Percentiles rank a stretch among this genome's conserved stretches.
Conservation (phyloP, 495 filamentous ascomycete species). For the Evernia prunastri region DNA sequence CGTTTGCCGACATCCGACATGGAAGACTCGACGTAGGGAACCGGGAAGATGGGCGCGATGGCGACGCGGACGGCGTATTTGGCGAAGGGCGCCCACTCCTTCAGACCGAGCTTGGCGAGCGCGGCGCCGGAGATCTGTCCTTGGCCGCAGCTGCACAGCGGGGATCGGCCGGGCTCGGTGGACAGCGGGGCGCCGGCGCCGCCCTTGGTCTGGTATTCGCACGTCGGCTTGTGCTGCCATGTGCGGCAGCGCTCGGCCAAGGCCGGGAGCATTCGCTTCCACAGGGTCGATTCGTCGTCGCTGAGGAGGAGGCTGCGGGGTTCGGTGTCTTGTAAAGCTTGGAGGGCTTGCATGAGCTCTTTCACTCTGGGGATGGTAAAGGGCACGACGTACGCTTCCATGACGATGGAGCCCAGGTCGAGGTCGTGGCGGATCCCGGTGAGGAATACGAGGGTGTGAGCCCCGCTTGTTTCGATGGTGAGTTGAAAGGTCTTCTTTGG, state of each 20-base stretch:
- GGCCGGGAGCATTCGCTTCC: slow-evolving; percentile 44
- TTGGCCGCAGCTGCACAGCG: slow-evolving; percentile 34
- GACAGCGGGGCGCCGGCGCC: slow-evolving; percentile 35
- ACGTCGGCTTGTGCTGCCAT: slow-evolving; percentile 43
- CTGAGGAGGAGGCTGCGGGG: slow-evolving; percentile 32
- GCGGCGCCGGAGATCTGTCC: slow-evolving; percentile 28
- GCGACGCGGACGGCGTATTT: slow-evolving; percentile 31
- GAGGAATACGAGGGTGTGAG: slow-evolving; percentile 39
- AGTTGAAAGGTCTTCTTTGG: slow-evolving; percentile 12
- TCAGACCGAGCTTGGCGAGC: slow-evolving; percentile 26
- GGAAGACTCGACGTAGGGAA: slow-evolving; percentile 29
- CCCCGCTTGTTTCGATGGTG: slow-evolving; percentile 1
- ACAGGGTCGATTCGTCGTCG: slow-evolving; percentile 42
- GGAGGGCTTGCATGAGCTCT: slow-evolving; percentile 31
- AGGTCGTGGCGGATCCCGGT: slow-evolving; percentile 38
- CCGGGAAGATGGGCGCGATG: slow-evolving; percentile 33
- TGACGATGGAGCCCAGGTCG: slow-evolving; percentile 36
- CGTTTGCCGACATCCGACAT: slow-evolving; percentile 1
- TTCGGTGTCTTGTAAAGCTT: slow-evolving; percentile 25
- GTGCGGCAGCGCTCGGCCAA: slow-evolving; percentile 49
- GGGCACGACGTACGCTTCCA: slow-evolving; percentile 45
- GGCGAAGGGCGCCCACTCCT: slow-evolving; percentile 26
- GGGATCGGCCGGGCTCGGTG: slow-evolving; percentile 22
- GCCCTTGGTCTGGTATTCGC: slow-evolving; percentile 42
- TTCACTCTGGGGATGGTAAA: slow-evolving; percentile 30